Evolutionary conservation across 1,139 yeast genomes (phyloP).

Genomic region (Magnusiomyces suaveolens): DNA sequence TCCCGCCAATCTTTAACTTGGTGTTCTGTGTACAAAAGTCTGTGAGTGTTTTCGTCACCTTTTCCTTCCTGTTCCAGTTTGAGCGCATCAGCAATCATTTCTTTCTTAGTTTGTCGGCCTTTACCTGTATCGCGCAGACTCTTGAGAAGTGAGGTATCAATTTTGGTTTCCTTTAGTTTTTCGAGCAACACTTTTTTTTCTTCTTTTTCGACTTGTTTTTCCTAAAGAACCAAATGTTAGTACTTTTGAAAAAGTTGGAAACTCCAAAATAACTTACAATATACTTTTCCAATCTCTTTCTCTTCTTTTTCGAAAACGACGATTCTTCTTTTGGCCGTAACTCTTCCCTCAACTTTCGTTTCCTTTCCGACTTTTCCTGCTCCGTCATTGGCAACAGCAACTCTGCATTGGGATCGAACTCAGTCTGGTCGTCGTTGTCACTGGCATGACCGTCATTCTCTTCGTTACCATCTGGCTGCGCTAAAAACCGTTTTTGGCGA

Average conservation of each 20-base stretch:
- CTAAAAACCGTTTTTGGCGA: slow-evolving; percentile 52
- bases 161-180: slow-evolving; percentile 52
- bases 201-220: slow-evolving; percentile 81
- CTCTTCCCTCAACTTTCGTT: slow-evolving; percentile 52
- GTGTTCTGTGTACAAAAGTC: slow-evolving; percentile 60
- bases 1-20: slow-evolving; percentile 57
- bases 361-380: slow-evolving; percentile 54
- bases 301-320: slow-evolving; percentile 63
- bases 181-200: slow-evolving; percentile 72
- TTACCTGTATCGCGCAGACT: slow-evolving; percentile 71
- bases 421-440: slow-evolving; percentile 22
- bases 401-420: slow-evolving; percentile 50
- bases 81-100: slow-evolving; percentile 65
- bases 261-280: slow-evolving; percentile 25
- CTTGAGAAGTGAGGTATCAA: slow-evolving; percentile 60
- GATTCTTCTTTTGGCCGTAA: slow-evolving; percentile 48
- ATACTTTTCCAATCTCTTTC: slow-evolving; percentile 46
- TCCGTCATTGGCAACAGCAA: slow-evolving; percentile 41
- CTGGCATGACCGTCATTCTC: slow-evolving; percentile 29
- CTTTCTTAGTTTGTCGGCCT: slow-evolving; percentile 63
- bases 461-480: slow-evolving; percentile 7
- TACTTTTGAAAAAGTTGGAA: background rate
- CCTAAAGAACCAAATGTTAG: slow-evolving; percentile 36
- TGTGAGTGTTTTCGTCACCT: slow-evolving; percentile 53
- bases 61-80: slow-evolving; percentile 65